A percentile compares a stretch with the other conserved stretches of the same genome.
Evolutionary conservation across 495 filamentous ascomycete species (phyloP).

Genomic region (Penicillium taxi): DNA sequence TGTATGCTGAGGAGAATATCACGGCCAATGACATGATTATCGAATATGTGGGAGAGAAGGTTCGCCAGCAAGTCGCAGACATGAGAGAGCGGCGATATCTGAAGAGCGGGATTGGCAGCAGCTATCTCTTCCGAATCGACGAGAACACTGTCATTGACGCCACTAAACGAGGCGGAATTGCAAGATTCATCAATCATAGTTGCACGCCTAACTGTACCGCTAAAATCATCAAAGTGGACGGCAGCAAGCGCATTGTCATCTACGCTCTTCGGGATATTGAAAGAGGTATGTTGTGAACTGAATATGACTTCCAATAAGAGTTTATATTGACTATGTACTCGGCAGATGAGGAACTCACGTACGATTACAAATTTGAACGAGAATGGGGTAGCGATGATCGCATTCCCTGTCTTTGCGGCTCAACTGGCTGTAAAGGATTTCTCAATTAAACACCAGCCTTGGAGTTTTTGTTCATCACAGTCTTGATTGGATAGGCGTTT

Average conservation of each 20-base stretch:
- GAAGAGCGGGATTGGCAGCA: constrained; percentile 93
- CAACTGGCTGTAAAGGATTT: constrained; percentile 93
- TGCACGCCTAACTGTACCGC: constrained; percentile 98
- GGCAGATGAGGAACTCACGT: constrained; percentile 94
- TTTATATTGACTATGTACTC: constrained; percentile 38
- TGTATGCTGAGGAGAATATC: constrained; percentile 97
- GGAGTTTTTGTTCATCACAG: constrained; percentile 7
- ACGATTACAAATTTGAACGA: constrained; percentile 99
- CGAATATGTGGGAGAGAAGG: constrained; percentile 97
- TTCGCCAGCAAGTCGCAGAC: constrained; percentile 92
- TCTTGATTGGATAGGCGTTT: constrained; percentile 19
- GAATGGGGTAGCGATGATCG: constrained; percentile 91
- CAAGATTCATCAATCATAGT: constrained; percentile 97
- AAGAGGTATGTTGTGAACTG: constrained; percentile 61
- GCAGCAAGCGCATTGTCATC: constrained; percentile 98
- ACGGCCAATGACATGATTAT: constrained; percentile 99
- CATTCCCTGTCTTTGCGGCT: constrained; percentile 94
- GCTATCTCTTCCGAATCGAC: constrained; percentile 96
- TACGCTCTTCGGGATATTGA: constrained; percentile 93
- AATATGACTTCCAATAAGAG: background rate
- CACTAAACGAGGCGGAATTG: constrained; percentile 96
- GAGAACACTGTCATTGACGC: constrained; percentile 97
- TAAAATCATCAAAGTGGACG: constrained; percentile 99
- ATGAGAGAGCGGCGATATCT: constrained; percentile 86
- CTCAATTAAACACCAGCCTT: constrained; percentile 60